Evolutionary conservation across 768 basidiomycete genomes (phyloP), one percentile per base, ranked within the genome.

Genomic region (Russula sp.): DNA sequence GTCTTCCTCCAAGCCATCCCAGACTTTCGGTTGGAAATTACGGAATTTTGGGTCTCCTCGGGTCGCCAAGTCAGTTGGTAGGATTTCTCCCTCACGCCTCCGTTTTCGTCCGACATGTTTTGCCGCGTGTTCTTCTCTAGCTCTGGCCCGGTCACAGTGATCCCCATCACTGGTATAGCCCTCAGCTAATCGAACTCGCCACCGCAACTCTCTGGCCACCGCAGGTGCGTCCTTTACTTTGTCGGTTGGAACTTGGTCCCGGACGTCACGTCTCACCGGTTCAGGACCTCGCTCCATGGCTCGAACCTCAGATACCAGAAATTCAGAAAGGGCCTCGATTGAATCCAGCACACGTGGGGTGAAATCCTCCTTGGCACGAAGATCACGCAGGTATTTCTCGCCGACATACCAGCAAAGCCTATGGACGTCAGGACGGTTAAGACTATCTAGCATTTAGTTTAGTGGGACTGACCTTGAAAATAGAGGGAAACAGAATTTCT

Each of bases 341-440:
- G 90, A 91, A 13, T 82, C 77, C 55, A 96, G 76, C 6, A 94
- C 80, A 42, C 93, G 85, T 10, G 75, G 68, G 6, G 79, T 67
- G 54, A 82, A 78, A 52, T 82, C 80, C 66, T 79, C 80, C 10
- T 78, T 77, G 39, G 79, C 75, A 71, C 84, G 87, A 39, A 96
- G 74, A 66, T 91, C 88, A 45, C 86, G 82, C 53, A 88, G 76
- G 72, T 87, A 88, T 68, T 86, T 88, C 68, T 94, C 90, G 2
- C 84, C 93, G 13, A 89, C 88, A 70, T 94, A 95, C 93, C 92
- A 95, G 67, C 89, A 91, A 20, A 96, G 79, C 74, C 91, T 94
- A 64, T 44, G 32, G 50, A 56, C 20, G 10, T 47, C 51, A 56
- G 16, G 27, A 45, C 42, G 39, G 44, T 8, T 55, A 14, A 57